A percentile compares a stretch with the other conserved stretches of the same genome.
Conservation (phyloP, 495 filamentous ascomycete species). For the Aspergillus kassunensis region DNA sequence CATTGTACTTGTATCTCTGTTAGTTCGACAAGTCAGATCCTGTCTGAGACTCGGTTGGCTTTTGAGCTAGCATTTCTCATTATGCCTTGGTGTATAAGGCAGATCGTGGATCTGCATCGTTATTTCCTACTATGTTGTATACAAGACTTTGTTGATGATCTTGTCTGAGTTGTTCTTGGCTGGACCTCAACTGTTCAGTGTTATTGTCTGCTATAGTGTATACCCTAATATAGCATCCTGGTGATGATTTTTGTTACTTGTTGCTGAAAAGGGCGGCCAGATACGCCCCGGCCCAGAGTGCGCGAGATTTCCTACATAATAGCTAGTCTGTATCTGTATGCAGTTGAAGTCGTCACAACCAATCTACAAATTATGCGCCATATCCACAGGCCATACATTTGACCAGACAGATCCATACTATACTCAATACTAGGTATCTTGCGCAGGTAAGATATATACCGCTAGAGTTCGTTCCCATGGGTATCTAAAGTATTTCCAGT, state of each 20-base stretch:
- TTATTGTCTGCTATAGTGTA: constrained; percentile 15
- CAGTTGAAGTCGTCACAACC: not conserved
- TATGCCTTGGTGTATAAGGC: constrained; percentile 3
- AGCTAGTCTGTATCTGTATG: no score
- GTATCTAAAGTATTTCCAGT: no score
- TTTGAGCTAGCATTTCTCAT: constrained; percentile 1
- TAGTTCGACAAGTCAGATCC: constrained; percentile 6
- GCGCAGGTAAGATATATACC: not conserved
- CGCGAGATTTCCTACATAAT: no score
- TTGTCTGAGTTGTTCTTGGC: not conserved
- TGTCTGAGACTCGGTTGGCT: constrained; percentile 9
- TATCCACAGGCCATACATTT: no score
- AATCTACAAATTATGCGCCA: no score
- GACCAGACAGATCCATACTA: not conserved
- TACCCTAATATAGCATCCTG: constrained; percentile 25
- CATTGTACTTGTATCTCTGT: constrained; percentile 23
- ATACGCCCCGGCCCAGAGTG: no score
- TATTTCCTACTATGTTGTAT: constrained; percentile 9
- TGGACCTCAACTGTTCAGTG: constrained; percentile 11
- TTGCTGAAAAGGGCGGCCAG: no score
- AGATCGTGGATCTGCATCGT: constrained; percentile 7
- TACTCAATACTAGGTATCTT: not conserved
- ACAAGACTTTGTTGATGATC: not conserved
- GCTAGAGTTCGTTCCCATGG: no score
- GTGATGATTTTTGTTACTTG: constrained; percentile 16